Conservation (phyloP, 164 flowering plant genomes). For the Cinnamomum chago region DNA sequence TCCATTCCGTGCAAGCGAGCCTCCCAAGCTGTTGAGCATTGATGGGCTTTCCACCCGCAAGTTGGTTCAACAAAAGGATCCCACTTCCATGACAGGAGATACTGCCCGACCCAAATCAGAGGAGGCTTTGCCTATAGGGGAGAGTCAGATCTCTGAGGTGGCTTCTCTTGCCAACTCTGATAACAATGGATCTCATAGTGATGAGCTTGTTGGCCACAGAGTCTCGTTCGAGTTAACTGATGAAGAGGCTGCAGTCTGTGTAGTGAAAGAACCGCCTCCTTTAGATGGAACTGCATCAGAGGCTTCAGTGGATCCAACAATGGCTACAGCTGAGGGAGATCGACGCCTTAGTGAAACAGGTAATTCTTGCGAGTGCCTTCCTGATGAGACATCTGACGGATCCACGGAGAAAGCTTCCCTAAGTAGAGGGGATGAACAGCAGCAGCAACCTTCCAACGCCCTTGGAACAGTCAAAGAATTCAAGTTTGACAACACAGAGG, state of each 20-base stretch:
- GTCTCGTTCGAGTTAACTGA: constrained; percentile 75
- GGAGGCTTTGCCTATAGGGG: constrained; percentile 37
- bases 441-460: constrained; percentile 34
- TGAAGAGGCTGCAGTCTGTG: constrained; percentile 55
- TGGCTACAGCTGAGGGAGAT: constrained; percentile 16
- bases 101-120: constrained; percentile 29
- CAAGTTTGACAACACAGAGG: constrained; percentile 67
- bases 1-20: constrained; percentile 50
- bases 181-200: constrained; percentile 27
- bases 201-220: constrained; percentile 44
- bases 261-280: constrained; percentile 33
- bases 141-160: constrained; percentile 48
- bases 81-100: constrained; percentile 47
- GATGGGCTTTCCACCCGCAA: constrained; percentile 50
- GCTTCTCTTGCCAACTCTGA: constrained; percentile 52
- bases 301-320: constrained; percentile 16
- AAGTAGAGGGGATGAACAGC: constrained; percentile 25
- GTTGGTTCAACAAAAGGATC: constrained; percentile 54
- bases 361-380: constrained; percentile 13
- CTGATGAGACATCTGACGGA: constrained; percentile 15
- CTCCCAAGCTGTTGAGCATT: constrained; percentile 56
- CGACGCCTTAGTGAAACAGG: constrained; percentile 16
- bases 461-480: constrained; percentile 68
- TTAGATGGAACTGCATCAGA: constrained; percentile 21
- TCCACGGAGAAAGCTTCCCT: constrained; percentile 17